Percentiles rank a stretch among this genome's conserved stretches.
Evolutionary conservation across 163 green algal genomes (phyloP).

Genomic region (Scenedesmus sp.): DNA sequence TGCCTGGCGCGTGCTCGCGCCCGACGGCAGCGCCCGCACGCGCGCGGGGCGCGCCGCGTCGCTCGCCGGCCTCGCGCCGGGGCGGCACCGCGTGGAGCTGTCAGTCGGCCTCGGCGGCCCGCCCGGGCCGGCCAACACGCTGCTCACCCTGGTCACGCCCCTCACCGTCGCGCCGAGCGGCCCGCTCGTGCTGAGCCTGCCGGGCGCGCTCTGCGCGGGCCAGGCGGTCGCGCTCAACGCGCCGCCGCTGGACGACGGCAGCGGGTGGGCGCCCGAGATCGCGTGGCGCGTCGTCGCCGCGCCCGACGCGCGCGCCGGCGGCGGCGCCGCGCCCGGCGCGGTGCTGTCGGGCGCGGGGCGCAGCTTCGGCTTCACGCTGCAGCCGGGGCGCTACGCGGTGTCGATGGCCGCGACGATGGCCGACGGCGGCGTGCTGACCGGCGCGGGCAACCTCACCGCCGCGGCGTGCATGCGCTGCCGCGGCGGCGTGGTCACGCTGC

Average conservation of each 20-base stretch:
- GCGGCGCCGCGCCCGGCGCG: constrained; percentile 1
- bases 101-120: not conserved
- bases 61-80: not conserved
- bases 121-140: not conserved
- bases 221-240: constrained; percentile 5
- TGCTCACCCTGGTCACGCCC: constrained; percentile 4
- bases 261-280: not conserved
- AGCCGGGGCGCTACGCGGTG: constrained; percentile 24
- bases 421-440: not conserved
- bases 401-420: constrained; percentile 2
- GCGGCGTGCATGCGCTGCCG: constrained; percentile 20
- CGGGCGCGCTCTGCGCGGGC: constrained; percentile 19
- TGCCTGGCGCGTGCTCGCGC: constrained; percentile 16
- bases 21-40: not conserved
- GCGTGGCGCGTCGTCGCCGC: constrained; percentile 7
- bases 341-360: constrained; percentile 6
- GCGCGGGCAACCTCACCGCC: constrained; percentile 15
- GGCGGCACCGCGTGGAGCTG: constrained; percentile 20
- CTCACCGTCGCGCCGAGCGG: not conserved
- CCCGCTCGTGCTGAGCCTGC: constrained; percentile 16
- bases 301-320: not conserved
- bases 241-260: not conserved
- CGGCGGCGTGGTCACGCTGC: not conserved
- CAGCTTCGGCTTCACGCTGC: constrained; percentile 28
- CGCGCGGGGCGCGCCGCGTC: not conserved